phyloP scores from a whole-genome alignment of 176 grass and related monocot species.

The Phyllostachys edulis region DNA sequence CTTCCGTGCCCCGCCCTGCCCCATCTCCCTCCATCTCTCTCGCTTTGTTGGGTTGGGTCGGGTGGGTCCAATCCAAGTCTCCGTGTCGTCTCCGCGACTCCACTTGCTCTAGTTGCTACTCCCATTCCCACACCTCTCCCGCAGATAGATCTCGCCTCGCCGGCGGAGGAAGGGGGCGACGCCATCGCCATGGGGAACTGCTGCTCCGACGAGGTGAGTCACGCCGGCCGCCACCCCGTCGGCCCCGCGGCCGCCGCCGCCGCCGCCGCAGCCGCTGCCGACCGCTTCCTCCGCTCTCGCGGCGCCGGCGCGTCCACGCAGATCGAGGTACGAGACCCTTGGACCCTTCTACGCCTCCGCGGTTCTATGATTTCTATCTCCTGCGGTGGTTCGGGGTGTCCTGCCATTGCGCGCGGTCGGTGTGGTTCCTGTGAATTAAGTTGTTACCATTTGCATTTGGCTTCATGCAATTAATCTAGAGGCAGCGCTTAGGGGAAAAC shows the following conservation, averaged over 20 bases:
- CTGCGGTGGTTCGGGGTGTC: neutral
- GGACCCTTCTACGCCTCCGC: neutral
- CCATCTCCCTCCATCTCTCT: too few relatives aligned
- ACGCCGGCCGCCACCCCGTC: conserved; percentile 48
- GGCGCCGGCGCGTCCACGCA: conserved; percentile 67
- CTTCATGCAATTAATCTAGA: neutral
- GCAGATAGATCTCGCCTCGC: conserved; percentile 39
- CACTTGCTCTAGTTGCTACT: conserved; percentile 12
- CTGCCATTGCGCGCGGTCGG: conserved; percentile 23
- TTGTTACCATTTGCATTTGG: neutral
- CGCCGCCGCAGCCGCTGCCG: conserved; percentile 46
- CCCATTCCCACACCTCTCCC: neutral
- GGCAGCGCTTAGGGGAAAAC: neutral
- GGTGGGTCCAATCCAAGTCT: conserved; percentile 30
- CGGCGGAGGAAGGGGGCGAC: neutral
- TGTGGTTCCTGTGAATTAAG: neutral
- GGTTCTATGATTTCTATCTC: neutral
- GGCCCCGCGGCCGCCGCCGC: conserved; percentile 37
- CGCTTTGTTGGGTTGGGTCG: too few relatives aligned
- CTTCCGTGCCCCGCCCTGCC: neutral
- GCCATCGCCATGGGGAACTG: conserved; percentile 81
- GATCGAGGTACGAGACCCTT: conserved; percentile 69
- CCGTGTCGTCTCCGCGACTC: conserved; percentile 35
- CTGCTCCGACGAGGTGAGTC: conserved; percentile 64
- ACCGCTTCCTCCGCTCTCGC: conserved; percentile 76